A percentile compares a stretch with the other conserved stretches of the same genome.
phyloP scores from a whole-genome alignment of 2,329 filamentous ascomycete species.

The Ophioceras dolichostomum region DNA sequence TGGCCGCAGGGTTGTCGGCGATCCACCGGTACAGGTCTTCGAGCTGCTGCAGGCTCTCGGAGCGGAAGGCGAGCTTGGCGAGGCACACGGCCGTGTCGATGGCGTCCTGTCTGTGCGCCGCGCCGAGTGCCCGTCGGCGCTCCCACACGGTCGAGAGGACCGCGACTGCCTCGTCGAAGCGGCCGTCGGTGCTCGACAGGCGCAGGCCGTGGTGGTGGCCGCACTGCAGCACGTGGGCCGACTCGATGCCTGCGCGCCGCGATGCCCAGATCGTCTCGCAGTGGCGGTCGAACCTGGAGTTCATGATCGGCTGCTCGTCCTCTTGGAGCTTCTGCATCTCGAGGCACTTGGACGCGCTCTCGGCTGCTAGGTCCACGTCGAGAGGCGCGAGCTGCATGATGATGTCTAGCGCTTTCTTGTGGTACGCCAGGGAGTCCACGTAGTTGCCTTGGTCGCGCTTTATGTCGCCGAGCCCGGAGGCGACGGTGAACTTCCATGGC shows the following conservation, averaged over 20 bases:
- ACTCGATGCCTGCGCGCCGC: not conserved
- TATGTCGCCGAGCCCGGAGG: slow-evolving; percentile 3
- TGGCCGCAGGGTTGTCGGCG: slow-evolving; percentile 1
- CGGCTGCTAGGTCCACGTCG: slow-evolving; percentile 3
- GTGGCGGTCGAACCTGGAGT: slow-evolving; percentile 2
- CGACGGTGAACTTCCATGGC: slow-evolving; percentile 1
- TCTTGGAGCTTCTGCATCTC: slow-evolving; percentile 1
- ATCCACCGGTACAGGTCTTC: slow-evolving; percentile 4
- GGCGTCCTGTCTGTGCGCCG: not conserved
- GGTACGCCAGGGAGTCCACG: not conserved
- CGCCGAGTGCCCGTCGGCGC: slow-evolving; percentile 1
- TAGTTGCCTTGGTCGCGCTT: slow-evolving; percentile 3
- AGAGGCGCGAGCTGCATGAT: slow-evolving; percentile 1
- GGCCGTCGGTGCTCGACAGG: not conserved
- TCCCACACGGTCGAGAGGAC: slow-evolving; percentile 4
- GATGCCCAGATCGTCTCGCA: slow-evolving; percentile 2
- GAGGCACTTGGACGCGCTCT: slow-evolving; percentile 2
- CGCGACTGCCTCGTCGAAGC: slow-evolving; percentile 1
- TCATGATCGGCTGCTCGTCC: not conserved
- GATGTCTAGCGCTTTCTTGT: slow-evolving; percentile 3
- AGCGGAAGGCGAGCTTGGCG: slow-evolving; percentile 2
- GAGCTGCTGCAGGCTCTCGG: slow-evolving; percentile 1
- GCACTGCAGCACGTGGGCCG: slow-evolving; percentile 2
- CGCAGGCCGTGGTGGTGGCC: slow-evolving; percentile 5
- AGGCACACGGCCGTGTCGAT: slow-evolving; percentile 4